Percentiles rank a stretch among this genome's conserved stretches.
These are phyloP conservation scores for Mimosa bimucronata DNA, from an alignment of 306 rosid genomes.

Conservation along the genomic window DNA sequence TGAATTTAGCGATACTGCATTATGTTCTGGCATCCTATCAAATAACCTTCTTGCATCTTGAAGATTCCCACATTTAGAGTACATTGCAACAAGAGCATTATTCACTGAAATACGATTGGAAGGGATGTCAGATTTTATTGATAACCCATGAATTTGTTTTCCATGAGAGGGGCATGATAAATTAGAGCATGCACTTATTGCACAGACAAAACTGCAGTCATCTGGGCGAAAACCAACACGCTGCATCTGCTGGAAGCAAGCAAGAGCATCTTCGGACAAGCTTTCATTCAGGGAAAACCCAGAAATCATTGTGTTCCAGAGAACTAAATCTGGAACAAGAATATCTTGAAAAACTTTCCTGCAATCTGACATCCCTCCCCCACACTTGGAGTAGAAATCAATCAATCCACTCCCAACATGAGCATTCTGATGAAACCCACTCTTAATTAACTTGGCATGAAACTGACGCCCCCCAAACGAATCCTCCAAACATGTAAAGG, in stretches of 20 bases:
- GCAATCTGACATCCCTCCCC: constrained; percentile 64
- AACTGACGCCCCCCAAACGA: constrained; percentile 75
- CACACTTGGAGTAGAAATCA: constrained; percentile 82
- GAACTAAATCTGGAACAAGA: constrained; percentile 69
- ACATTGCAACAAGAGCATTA: constrained; percentile 82
- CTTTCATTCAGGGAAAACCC: constrained; percentile 73
- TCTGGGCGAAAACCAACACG: constrained; percentile 60
- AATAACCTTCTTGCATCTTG: constrained; percentile 71
- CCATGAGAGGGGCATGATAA: constrained; percentile 78
- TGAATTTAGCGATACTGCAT: constrained; percentile 65
- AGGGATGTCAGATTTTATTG: constrained; percentile 77
- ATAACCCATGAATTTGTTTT: constrained; percentile 70
- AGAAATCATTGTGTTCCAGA: constrained; percentile 89
- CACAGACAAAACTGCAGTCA: constrained; percentile 78
- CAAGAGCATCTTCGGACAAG: constrained; percentile 69
- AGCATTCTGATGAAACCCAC: constrained; percentile 75
- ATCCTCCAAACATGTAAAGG: constrained; percentile 67
- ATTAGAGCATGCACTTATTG: constrained; percentile 77
- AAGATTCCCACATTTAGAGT: constrained; percentile 82
- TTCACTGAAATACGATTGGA: constrained; percentile 68
- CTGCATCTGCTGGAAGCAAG: constrained; percentile 66
- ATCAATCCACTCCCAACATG: constrained; percentile 85
- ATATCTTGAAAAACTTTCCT: constrained; percentile 75
- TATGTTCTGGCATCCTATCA: constrained; percentile 70
- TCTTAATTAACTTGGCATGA: constrained; percentile 78